Percentiles rank a stretch among this genome's conserved stretches.
Conservation (phyloP, 371 early-diverging fungal species). For the Haplosporangium sp. region DNA sequence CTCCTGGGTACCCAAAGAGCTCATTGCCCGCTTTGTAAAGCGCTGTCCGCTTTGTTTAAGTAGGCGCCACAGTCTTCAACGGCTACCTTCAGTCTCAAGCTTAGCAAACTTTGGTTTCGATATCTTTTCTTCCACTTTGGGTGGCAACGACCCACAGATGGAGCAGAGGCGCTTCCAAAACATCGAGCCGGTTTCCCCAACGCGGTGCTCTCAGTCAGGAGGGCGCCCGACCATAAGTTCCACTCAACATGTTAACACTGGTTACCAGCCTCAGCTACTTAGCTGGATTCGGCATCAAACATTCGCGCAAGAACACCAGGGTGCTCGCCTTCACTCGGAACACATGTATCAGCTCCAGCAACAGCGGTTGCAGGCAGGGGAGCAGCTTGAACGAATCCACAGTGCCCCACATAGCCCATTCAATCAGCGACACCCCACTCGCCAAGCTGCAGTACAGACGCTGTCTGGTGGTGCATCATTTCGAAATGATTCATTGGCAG, state of each 20-base stretch:
- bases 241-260: background rate
- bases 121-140: constrained; percentile 1
- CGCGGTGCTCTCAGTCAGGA: background rate
- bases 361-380: constrained; percentile 5
- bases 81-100: constrained; percentile 19
- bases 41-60: constrained; percentile 66
- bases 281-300: background rate
- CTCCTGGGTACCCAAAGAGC: constrained; percentile 72
- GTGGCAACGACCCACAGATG: background rate
- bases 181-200: background rate
- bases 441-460: too few species aligned
- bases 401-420: background rate
- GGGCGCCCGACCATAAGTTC: background rate
- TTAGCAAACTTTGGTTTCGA: constrained; percentile 6
- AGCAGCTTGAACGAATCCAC: background rate
- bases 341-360: constrained; percentile 9
- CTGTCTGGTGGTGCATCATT: too few species aligned
- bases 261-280: background rate
- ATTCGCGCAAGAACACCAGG: constrained; percentile 9
- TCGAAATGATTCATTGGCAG: too few species aligned
- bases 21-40: constrained; percentile 69
- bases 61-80: constrained; percentile 37
- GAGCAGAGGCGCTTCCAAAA: background rate
- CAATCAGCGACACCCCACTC: background rate
- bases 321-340: constrained; percentile 8